A percentile compares a stretch with the other conserved stretches of the same genome.
phyloP scores from a whole-genome alignment of 1,284 basidiomycete genomes.

The Cystobasidiaceae sp. region DNA sequence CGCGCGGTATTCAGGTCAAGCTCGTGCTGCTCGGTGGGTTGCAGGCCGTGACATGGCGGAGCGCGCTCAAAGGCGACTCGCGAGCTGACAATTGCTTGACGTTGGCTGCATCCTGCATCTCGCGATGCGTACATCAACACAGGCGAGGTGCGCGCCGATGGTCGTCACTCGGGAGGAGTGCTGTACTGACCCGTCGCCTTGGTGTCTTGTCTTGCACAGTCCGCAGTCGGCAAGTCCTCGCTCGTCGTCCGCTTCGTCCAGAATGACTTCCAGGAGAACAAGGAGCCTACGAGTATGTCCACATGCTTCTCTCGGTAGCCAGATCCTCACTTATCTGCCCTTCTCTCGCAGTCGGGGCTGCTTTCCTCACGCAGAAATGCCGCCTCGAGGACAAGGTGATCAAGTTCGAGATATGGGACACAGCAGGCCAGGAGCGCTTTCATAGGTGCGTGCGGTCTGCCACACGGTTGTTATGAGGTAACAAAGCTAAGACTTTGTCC shows the following conservation, averaged over 20 bases:
- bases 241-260: conserved; percentile 94
- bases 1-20: conserved; percentile 50
- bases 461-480: not conserved
- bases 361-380: conserved; percentile 69
- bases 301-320: not conserved
- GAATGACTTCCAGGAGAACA: conserved; percentile 93
- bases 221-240: conserved; percentile 99
- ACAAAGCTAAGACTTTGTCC: too few species aligned
- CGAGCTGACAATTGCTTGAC: conserved; percentile 6
- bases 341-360: conserved; percentile 37
- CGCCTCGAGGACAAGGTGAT: conserved; percentile 83
- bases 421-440: conserved; percentile 90
- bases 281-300: conserved; percentile 93
- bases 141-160: conserved; percentile 11
- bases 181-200: not conserved
- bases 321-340: not conserved
- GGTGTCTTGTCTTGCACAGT: conserved; percentile 65
- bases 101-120: not conserved
- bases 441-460: conserved; percentile 64
- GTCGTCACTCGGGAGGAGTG: not conserved
- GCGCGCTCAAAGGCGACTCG: not conserved
- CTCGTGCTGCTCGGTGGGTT: conserved; percentile 72
- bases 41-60: not conserved
- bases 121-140: not conserved
- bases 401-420: conserved; percentile 95